Conservation (phyloP, 257 asterid species). For the Fraxinus excelsior region DNA sequence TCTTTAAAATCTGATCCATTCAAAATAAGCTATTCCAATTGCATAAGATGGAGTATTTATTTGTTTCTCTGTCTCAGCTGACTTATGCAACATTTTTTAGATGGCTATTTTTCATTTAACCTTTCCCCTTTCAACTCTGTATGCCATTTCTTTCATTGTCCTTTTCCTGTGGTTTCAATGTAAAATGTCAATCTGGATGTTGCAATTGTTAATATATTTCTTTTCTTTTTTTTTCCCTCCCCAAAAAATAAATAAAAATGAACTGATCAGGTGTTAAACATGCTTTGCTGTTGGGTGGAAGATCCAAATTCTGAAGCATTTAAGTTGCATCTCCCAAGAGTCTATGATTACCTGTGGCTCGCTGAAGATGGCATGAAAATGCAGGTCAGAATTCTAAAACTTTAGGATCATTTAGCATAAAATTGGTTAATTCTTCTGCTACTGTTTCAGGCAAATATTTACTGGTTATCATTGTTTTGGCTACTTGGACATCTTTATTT, state of each 20-base stretch:
- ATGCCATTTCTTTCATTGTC: conserved; percentile 6
- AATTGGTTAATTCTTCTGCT: conserved; percentile 17
- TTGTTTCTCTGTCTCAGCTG: background rate
- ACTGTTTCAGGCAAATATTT: background rate
- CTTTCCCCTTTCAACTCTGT: background rate
- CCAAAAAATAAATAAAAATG: conserved; percentile 22
- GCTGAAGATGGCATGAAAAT: conserved; percentile 99
- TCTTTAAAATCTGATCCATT: background rate
- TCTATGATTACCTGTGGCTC: conserved; percentile 83
- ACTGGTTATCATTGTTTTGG: background rate
- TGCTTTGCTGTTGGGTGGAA: conserved; percentile 99
- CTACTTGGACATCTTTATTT: conserved; percentile 7
- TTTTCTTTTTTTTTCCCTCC: background rate
- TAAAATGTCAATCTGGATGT: conserved; percentile 4
- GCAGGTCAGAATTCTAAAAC: conserved; percentile 56
- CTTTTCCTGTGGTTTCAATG: conserved; percentile 21
- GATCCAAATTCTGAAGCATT: conserved; percentile 95
- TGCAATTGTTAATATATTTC: conserved; percentile 17
- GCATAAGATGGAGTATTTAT: background rate
- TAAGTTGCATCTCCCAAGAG: conserved; percentile 92
- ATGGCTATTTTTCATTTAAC: background rate
- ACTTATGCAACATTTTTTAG: background rate
- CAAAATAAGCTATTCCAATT: background rate
- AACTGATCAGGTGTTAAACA: conserved; percentile 67
- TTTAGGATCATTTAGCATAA: background rate